Percentiles rank a stretch among this genome's conserved stretches.
phyloP scores from a whole-genome alignment of 805 yeast genomes.

The Hanseniaspora lindneri region DNA sequence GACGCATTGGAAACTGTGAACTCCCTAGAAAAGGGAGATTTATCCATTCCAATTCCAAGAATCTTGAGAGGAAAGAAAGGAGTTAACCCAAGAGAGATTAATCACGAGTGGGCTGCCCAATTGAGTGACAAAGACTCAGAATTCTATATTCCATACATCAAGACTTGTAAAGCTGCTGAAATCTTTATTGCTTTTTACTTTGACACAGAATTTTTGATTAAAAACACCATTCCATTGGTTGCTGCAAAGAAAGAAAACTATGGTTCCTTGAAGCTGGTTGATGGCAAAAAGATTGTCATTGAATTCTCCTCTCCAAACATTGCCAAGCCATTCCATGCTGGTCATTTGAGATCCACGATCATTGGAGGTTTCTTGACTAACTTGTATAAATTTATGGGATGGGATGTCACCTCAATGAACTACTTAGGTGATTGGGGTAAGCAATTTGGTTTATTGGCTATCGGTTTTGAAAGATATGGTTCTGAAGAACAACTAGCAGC shows the following conservation, averaged over 20 bases:
- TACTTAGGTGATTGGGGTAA: constrained; percentile 99
- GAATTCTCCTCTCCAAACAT: constrained; percentile 97
- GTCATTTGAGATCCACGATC: constrained; percentile 93
- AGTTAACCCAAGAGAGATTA: constrained; percentile 61
- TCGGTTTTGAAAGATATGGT: constrained; percentile 83
- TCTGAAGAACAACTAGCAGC: constrained; percentile 51
- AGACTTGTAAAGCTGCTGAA: constrained; percentile 70
- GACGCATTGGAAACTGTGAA: constrained; percentile 82
- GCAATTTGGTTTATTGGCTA: constrained; percentile 91
- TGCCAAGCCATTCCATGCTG: constrained; percentile 99
- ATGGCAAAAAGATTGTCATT: constrained; percentile 47
- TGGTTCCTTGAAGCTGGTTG: constrained; percentile 68
- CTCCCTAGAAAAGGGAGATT: constrained; percentile 82
- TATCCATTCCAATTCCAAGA: constrained; percentile 85
- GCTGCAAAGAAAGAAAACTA: constrained; percentile 47
- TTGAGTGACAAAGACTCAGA: constrained; percentile 31
- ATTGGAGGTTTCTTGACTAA: constrained; percentile 92
- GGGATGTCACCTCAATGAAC: constrained; percentile 85
- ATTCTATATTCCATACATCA: constrained; percentile 40
- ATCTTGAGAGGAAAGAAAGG: constrained; percentile 59
- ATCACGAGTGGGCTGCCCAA: constrained; percentile 62
- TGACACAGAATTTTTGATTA: constrained; percentile 44
- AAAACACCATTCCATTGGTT: constrained; percentile 57
- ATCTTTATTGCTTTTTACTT: constrained; percentile 85
- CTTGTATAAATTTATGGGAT: constrained; percentile 80